phyloP scores from a whole-genome alignment of 352 stramenopile species.

The Saprolegnia diclina region DNA sequence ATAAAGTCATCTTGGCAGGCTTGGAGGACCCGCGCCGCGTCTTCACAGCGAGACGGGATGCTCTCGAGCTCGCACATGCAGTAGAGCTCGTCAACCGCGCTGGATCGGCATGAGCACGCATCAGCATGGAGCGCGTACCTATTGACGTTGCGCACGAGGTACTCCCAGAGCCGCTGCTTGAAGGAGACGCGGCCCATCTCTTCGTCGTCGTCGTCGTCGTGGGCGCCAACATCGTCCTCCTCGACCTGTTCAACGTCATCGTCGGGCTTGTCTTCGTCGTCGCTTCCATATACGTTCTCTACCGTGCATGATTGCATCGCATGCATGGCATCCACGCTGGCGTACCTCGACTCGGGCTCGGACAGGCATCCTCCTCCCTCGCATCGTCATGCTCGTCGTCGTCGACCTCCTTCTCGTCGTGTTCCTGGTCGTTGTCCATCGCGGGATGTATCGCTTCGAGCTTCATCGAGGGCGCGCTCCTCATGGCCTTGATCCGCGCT shows the following conservation, averaged over 20 bases:
- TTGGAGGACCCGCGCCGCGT: slow-evolving; percentile 21
- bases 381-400: too few species aligned
- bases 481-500: too few species aligned
- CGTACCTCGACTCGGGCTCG: too few species aligned
- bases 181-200: slow-evolving; percentile 10
- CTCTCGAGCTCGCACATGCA: slow-evolving; percentile 28
- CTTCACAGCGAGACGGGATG: slow-evolving; percentile 16
- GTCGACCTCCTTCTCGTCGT: too few species aligned
- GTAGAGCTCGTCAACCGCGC: slow-evolving; percentile 26
- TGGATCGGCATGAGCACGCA: not conserved
- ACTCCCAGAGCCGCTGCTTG: slow-evolving; percentile 24
- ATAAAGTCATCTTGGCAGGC: slow-evolving; percentile 27
- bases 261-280: slow-evolving; percentile 14
- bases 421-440: too few species aligned
- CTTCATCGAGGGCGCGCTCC: too few species aligned
- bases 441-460: too few species aligned
- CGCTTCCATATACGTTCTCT: not conserved
- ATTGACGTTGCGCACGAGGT: slow-evolving; percentile 23
- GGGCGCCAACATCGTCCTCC: not conserved
- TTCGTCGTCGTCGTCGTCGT: slow-evolving; percentile 15
- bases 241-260: not conserved
- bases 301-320: not conserved
- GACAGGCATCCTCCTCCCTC: too few species aligned
- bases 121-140: not conserved
- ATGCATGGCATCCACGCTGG: too few species aligned